Evolutionary conservation across 495 filamentous ascomycete species (phyloP).

Genomic region (Neurospora cerealis): DNA sequence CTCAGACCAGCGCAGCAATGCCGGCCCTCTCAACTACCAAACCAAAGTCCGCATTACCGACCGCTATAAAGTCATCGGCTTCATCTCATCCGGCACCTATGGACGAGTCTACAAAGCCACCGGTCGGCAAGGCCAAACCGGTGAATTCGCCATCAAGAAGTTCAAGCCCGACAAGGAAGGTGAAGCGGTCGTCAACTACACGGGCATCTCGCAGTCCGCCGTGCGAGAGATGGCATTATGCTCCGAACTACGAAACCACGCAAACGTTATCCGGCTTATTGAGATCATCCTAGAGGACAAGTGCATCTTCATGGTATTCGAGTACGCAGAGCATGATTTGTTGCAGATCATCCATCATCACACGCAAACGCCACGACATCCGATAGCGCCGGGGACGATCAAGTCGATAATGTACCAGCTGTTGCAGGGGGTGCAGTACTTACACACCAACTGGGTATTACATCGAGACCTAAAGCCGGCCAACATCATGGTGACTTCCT

Average conservation of each 20-base stretch:
- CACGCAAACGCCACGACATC: conserved; percentile 73
- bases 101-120: conserved; percentile 94
- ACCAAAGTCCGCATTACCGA: conserved; percentile 85
- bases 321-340: conserved; percentile 95
- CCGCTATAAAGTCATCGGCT: conserved; percentile 89
- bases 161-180: conserved; percentile 99
- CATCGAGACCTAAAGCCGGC: conserved; percentile 96
- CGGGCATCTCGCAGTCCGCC: conserved; percentile 94
- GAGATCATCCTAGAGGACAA: conserved; percentile 98
- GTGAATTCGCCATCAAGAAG: conserved; percentile 97
- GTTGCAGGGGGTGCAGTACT: conserved; percentile 84
- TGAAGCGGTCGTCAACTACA: conserved; percentile 76
- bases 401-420: conserved; percentile 92
- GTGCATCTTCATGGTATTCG: conserved; percentile 99
- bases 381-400: conserved; percentile 80
- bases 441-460: conserved; percentile 95
- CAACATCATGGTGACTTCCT: conserved; percentile 95
- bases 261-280: conserved; percentile 81
- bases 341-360: conserved; percentile 98
- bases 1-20: conserved; percentile 32
- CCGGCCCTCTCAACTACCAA: conserved; percentile 50
- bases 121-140: conserved; percentile 57
- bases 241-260: conserved; percentile 70
- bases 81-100: conserved; percentile 99
- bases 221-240: conserved; percentile 98